These are phyloP conservation scores for Dioszegia aurantiaca DNA, from an alignment of 768 basidiomycete genomes.

Conservation along the genomic window DNA sequence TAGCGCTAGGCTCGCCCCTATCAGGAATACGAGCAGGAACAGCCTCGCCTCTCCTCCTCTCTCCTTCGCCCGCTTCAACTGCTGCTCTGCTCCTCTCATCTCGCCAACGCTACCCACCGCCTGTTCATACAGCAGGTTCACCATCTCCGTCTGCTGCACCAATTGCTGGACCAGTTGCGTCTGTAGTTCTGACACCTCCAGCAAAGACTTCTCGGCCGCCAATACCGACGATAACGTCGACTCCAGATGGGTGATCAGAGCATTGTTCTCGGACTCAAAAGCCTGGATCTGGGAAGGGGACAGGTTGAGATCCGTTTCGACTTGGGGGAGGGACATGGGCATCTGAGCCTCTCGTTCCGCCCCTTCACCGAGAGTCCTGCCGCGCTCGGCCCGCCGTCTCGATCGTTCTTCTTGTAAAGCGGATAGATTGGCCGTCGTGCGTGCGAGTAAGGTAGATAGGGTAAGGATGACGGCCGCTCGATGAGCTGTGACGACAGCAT, in stretches of 20 bases:
- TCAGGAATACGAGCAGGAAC: conserved; percentile 84
- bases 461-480: conserved; percentile 90
- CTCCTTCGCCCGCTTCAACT: conserved; percentile 83
- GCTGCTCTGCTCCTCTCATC: conserved; percentile 83
- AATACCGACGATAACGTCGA: conserved; percentile 84
- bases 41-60: conserved; percentile 81
- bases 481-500: conserved; percentile 72
- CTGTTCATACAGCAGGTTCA: conserved; percentile 91
- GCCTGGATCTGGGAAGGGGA: conserved; percentile 63
- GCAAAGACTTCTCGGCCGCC: conserved; percentile 81
- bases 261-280: conserved; percentile 88
- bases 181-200: conserved; percentile 91
- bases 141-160: conserved; percentile 82
- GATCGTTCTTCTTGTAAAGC: conserved; percentile 93
- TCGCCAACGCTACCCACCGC: conserved; percentile 80
- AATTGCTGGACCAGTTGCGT: conserved; percentile 86
- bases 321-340: conserved; percentile 65
- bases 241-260: conserved; percentile 72
- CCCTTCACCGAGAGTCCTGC: conserved; percentile 66
- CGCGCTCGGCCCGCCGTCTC: conserved; percentile 78
- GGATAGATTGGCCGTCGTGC: conserved; percentile 72
- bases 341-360: conserved; percentile 56
- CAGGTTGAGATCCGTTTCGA: conserved; percentile 56
- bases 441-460: conserved; percentile 73
- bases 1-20: conserved; percentile 85